Conservation (phyloP, 2,329 filamentous ascomycete species). For the Alternaria triticina region DNA sequence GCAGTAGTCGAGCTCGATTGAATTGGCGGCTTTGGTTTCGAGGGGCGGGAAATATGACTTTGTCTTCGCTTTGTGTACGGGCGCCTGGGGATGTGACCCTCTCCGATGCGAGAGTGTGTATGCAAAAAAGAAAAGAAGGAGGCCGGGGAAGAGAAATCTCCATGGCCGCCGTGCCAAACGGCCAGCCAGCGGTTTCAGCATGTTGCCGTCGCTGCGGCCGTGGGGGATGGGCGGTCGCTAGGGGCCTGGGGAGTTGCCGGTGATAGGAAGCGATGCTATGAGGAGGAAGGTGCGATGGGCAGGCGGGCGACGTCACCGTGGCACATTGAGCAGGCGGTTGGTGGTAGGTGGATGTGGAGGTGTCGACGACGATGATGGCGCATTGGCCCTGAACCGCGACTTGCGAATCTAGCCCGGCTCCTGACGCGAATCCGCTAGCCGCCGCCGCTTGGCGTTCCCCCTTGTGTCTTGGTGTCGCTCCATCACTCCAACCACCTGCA, state of each 20-base stretch:
- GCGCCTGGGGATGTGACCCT: conserved; percentile 14
- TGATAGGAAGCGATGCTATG: neutral
- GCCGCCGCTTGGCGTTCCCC: conserved; percentile 4
- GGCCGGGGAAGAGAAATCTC: conserved; percentile 39
- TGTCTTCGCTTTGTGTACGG: conserved; percentile 38
- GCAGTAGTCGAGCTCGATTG: conserved; percentile 48
- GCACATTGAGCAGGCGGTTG: conserved; percentile 17
- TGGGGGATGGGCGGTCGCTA: conserved; percentile 3
- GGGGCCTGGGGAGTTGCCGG: neutral
- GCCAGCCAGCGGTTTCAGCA: conserved; percentile 35
- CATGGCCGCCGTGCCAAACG: conserved; percentile 39
- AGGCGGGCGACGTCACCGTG: conserved; percentile 15
- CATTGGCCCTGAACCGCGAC: conserved; percentile 12
- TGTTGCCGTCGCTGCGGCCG: conserved; percentile 16
- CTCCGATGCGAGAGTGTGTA: conserved; percentile 38
- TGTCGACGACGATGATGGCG: conserved; percentile 6
- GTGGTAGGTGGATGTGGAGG: conserved; percentile 6
- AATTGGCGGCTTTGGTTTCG: conserved; percentile 33
- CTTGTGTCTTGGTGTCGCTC: neutral
- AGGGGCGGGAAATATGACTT: conserved; percentile 48
- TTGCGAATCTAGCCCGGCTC: conserved; percentile 18
- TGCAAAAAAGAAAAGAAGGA: conserved; percentile 42
- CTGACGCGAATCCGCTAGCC: conserved; percentile 13
- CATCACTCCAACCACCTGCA: neutral
- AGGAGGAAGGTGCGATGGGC: conserved; percentile 1